These are phyloP conservation scores for Podaxis mareebaensis DNA, from an alignment of 768 basidiomycete genomes.

Conservation along the genomic window DNA sequence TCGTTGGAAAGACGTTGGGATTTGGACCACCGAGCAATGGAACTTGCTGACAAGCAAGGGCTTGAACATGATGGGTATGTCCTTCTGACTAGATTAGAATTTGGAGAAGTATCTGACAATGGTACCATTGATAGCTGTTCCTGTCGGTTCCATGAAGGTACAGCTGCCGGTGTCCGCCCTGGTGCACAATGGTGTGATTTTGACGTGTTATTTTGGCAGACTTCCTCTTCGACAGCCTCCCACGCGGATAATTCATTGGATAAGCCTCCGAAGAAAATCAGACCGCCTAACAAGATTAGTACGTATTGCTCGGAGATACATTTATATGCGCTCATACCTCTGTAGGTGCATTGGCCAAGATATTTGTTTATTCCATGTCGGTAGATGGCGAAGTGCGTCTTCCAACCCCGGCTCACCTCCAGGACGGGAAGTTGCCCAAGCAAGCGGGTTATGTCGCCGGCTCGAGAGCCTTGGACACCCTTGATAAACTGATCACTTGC, in stretches of 20 bases:
- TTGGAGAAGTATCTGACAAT: background rate
- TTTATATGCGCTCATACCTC: conserved; percentile 12
- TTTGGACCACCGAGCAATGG: conserved; percentile 87
- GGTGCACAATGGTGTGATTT: background rate
- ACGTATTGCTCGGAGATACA: conserved; percentile 21
- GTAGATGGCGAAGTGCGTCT: conserved; percentile 69
- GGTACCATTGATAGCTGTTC: conserved; percentile 50
- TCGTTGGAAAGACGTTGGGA: conserved; percentile 82
- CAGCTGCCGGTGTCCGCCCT: conserved; percentile 14
- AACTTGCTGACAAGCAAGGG: conserved; percentile 80
- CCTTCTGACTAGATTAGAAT: conserved; percentile 11
- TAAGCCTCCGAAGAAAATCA: conserved; percentile 62
- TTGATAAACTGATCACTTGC: conserved; percentile 87
- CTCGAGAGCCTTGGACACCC: conserved; percentile 82
- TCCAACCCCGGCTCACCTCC: conserved; percentile 30
- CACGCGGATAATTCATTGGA: conserved; percentile 63
- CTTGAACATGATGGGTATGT: conserved; percentile 72
- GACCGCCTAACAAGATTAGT: conserved; percentile 61
- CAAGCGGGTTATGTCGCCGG: conserved; percentile 71
- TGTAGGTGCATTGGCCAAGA: conserved; percentile 76
- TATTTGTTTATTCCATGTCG: conserved; percentile 88
- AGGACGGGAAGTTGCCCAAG: conserved; percentile 29
- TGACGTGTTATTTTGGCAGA: conserved; percentile 37
- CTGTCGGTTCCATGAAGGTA: conserved; percentile 71
- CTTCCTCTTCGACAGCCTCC: conserved; percentile 61